phyloP scores from a whole-genome alignment of 2,329 filamentous ascomycete genomes.

The Talaromyces rugulosus region DNA sequence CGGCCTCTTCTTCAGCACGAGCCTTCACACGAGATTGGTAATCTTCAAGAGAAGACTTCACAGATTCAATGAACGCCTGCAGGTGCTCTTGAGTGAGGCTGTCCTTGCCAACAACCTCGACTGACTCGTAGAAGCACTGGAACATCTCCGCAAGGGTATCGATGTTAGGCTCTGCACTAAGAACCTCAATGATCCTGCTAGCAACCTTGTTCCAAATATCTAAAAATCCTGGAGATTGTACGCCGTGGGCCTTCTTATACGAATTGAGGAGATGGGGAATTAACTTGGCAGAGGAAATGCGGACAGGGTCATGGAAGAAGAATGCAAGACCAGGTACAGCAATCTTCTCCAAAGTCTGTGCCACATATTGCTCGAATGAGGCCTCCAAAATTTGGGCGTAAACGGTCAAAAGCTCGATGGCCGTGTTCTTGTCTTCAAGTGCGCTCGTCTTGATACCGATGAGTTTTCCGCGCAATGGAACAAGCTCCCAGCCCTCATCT shows the following conservation, averaged over 20 bases:
- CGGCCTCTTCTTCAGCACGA: constrained; percentile 77
- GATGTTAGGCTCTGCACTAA: constrained; percentile 89
- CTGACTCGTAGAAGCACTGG: constrained; percentile 98
- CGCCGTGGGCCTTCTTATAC: constrained; percentile 87
- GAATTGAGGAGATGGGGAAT: constrained; percentile 90
- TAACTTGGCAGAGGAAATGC: constrained; percentile 89
- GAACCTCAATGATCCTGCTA: constrained; percentile 86
- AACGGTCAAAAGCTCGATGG: constrained; percentile 96
- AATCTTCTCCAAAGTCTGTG: constrained; percentile 94
- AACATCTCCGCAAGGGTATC: constrained; percentile 98
- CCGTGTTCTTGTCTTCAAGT: constrained; percentile 98
- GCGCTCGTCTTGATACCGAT: constrained; percentile 97
- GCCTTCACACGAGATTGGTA: constrained; percentile 83
- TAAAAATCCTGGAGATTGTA: constrained; percentile 72
- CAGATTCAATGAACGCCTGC: constrained; percentile 79
- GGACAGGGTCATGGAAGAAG: constrained; percentile 98
- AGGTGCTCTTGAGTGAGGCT: constrained; percentile 76
- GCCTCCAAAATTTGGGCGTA: constrained; percentile 95
- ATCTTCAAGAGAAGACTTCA: constrained; percentile 81
- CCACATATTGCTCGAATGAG: constrained; percentile 85
- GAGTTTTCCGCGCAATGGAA: constrained; percentile 94
- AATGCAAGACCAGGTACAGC: constrained; percentile 90
- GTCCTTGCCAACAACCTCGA: constrained; percentile 86
- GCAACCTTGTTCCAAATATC: constrained; percentile 80
- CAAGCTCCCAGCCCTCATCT: constrained; percentile 95